phyloP scores from a whole-genome alignment of 2,329 filamentous ascomycete species.

The Ophiobolus disseminans region DNA sequence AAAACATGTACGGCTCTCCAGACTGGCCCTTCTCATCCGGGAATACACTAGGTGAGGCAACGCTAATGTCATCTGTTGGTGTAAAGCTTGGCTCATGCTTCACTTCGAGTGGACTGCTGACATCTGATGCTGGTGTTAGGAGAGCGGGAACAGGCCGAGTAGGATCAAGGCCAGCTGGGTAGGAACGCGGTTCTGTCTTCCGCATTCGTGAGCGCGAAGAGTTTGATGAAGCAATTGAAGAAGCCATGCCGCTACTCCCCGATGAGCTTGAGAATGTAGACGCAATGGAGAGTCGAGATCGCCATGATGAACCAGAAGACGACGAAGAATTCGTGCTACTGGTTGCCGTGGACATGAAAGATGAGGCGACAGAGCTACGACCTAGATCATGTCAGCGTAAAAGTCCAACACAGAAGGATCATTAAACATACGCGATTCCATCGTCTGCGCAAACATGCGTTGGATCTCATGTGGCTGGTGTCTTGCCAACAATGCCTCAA shows the following conservation, averaged over 20 bases:
- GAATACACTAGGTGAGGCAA: slow-evolving; percentile 33
- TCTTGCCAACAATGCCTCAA: slow-evolving; percentile 44
- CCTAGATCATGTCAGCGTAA: slow-evolving; percentile 35
- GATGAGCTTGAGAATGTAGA: slow-evolving; percentile 43
- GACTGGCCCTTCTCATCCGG: slow-evolving; percentile 31
- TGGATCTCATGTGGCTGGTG: slow-evolving; percentile 47
- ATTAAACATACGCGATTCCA: slow-evolving; percentile 43
- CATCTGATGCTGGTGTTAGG: slow-evolving; percentile 41
- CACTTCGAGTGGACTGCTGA: slow-evolving; percentile 39
- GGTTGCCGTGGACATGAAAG: slow-evolving; percentile 41
- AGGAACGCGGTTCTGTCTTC: slow-evolving; percentile 44
- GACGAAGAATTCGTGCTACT: slow-evolving; percentile 37
- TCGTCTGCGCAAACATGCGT: slow-evolving; percentile 46
- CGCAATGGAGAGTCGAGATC: slow-evolving; percentile 42
- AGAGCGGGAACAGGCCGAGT: slow-evolving; percentile 40
- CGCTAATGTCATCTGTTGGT: slow-evolving; percentile 42
- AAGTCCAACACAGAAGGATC: neutral
- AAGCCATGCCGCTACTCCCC: slow-evolving; percentile 34
- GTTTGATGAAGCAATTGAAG: slow-evolving; percentile 39
- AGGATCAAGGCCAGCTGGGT: slow-evolving; percentile 42
- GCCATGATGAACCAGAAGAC: slow-evolving; percentile 41
- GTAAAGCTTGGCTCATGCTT: slow-evolving; percentile 40
- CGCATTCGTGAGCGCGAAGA: slow-evolving; percentile 40
- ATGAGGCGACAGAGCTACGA: slow-evolving; percentile 43
- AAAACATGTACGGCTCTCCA: slow-evolving; percentile 48